Percentiles rank a stretch among this genome's conserved stretches.
Evolutionary conservation across 768 basidiomycete species (phyloP).

Genomic region (Cystobasidium tubakii): DNA sequence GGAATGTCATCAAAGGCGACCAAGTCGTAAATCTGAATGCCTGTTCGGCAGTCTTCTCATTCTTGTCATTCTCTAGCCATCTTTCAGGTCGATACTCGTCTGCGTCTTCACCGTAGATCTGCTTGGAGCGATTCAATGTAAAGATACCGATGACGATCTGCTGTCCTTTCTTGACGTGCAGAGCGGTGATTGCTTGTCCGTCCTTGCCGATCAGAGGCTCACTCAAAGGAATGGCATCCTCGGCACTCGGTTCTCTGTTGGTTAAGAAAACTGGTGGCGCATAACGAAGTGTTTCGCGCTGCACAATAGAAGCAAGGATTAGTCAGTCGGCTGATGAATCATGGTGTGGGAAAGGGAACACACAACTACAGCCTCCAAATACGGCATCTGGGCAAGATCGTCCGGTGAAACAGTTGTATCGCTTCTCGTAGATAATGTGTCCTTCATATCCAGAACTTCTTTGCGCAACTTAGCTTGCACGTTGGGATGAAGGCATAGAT

Average conservation of each 20-base stretch:
- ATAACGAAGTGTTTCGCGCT: conserved; percentile 20
- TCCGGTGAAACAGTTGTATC: not conserved
- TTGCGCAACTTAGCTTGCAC: conserved; percentile 14
- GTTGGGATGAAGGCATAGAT: conserved; percentile 4
- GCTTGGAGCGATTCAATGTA: conserved; percentile 57
- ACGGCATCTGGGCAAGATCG: conserved; percentile 18
- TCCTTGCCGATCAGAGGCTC: conserved; percentile 36
- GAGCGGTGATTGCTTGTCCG: conserved; percentile 38
- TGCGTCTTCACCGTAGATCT: conserved; percentile 66
- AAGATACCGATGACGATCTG: conserved; percentile 60
- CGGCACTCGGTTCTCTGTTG: conserved; percentile 65
- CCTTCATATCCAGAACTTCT: conserved; percentile 28
- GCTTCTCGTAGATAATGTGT: not conserved
- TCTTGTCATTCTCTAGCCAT: conserved; percentile 14
- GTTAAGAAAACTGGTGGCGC: conserved; percentile 54
- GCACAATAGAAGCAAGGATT: not conserved
- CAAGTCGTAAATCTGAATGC: not conserved
- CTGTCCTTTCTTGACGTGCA: conserved; percentile 55
- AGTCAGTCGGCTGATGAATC: no score
- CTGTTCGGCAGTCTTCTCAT: not conserved
- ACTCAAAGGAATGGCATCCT: conserved; percentile 68
- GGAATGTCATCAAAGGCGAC: conserved; percentile 9
- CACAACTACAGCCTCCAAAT: conserved; percentile 32
- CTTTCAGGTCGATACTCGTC: conserved; percentile 52
- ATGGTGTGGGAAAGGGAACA: not conserved